Evolutionary conservation across 78 protist species (phyloP), one percentile per base, ranked within the genome.

Genomic region (Dictyostelium purpureum): DNA sequence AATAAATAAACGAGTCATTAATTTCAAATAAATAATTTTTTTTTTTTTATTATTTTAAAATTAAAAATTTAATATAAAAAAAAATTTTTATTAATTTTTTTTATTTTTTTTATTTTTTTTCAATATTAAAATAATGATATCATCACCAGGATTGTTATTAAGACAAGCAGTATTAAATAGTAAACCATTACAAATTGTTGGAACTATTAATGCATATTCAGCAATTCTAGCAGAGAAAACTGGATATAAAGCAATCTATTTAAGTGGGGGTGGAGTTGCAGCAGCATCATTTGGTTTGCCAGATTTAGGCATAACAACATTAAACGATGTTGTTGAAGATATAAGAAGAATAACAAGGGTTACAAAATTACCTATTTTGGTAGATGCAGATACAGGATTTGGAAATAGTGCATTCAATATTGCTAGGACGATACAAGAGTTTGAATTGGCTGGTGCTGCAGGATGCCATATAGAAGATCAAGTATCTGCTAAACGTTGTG

Each of bases 361-460:
- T 54, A 75, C 85, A 3, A 85, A 85, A 54, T 2, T 85, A 28
- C 91, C 91, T 28, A 45, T 85, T 4, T 49, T 85, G 40, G 91
- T 85, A 18, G 91, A 85, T 66, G 80, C 80, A 3, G 91, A 85
- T 47, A 85, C 91, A 54, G 91, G 91, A 33, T 85, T 85, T 65
- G 91, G 91, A 31, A 74, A 77, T 71, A 5, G 73, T 14, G 77
- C 49, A 11, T 85, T 85, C 69, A 74, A 85, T 49, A 85, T 85
- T 45, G 73, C 70, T 14, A n/a, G 79, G 1, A 76, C 91, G 28
- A 47, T 85, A 26, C 69, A 85, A 47, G 91, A 85, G 47, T 75
- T 85, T 43, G 91, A 85, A 21, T 31, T 75, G 16, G 91, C 91
- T 16, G 91, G 91, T 71, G 91, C 91, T 67, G 91, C 80, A 52